Evolutionary conservation across 495 filamentous ascomycete genomes (phyloP).

Genomic region (Podospora bellae-mahoneyi): DNA sequence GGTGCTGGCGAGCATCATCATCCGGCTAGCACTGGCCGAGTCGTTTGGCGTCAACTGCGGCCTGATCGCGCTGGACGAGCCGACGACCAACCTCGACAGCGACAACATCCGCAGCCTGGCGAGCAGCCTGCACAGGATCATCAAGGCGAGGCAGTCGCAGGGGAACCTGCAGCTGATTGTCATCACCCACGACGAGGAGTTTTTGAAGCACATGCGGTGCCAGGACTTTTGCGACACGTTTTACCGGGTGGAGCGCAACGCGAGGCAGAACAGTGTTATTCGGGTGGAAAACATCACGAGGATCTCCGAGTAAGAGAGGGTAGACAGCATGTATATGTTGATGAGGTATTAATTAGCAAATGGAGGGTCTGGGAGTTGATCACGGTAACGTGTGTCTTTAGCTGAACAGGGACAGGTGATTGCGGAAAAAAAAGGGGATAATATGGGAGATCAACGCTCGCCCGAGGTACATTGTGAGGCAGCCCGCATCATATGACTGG

Average conservation of each 20-base stretch:
- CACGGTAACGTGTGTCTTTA: background rate
- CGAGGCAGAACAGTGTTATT: constrained; percentile 83
- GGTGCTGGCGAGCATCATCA: constrained; percentile 95
- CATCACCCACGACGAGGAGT: constrained; percentile 99
- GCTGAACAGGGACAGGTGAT: background rate
- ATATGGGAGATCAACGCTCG: background rate
- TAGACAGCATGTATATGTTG: background rate
- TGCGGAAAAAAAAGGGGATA: background rate
- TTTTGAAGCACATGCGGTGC: constrained; percentile 87
- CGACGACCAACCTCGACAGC: constrained; percentile 92
- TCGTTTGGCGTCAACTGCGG: constrained; percentile 97
- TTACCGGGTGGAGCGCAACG: constrained; percentile 77
- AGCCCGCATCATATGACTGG: background rate
- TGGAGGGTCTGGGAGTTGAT: background rate
- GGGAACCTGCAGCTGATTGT: constrained; percentile 96
- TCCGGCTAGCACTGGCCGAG: constrained; percentile 91
- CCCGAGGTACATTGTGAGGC: background rate
- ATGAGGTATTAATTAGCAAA: background rate
- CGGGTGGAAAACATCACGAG: constrained; percentile 64
- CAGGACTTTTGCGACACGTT: constrained; percentile 93
- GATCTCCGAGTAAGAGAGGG: constrained; percentile 38
- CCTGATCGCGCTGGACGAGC: constrained; percentile 94
- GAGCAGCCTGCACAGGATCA: constrained; percentile 79
- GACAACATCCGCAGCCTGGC: constrained; percentile 93
- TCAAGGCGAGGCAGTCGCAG: constrained; percentile 77